phyloP scores from a whole-genome alignment of 1,139 yeast species.

The Meyerozyma athensensis region DNA sequence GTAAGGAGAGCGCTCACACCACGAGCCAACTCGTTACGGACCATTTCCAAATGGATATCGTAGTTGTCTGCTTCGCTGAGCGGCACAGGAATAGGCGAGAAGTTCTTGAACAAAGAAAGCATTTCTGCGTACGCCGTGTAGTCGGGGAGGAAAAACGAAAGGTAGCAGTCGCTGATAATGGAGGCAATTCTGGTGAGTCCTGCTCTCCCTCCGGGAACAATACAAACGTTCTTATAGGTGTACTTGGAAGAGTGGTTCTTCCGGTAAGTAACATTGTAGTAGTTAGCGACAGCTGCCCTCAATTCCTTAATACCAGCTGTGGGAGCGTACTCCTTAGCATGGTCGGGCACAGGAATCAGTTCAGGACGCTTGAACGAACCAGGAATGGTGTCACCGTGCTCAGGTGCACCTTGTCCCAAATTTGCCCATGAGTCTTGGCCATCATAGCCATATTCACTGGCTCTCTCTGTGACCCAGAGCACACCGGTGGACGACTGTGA shows the following conservation, averaged over 20 bases:
- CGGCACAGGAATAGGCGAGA: conserved; percentile 66
- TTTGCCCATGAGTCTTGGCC: conserved; percentile 57
- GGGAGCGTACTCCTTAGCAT: conserved; percentile 58
- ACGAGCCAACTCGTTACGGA: conserved; percentile 51
- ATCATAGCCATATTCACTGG: conserved; percentile 54
- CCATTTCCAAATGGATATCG: conserved; percentile 53
- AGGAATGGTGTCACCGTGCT: conserved; percentile 57
- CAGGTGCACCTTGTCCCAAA: conserved; percentile 70
- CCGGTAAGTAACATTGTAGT: conserved; percentile 57
- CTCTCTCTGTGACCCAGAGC: conserved; percentile 66
- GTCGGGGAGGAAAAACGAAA: conserved; percentile 63
- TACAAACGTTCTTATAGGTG: conserved; percentile 61
- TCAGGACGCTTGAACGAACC: conserved; percentile 60
- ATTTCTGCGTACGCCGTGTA: conserved; percentile 72
- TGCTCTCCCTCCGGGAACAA: conserved; percentile 70
- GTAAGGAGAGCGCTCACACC: conserved; percentile 62
- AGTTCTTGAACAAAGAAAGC: conserved; percentile 62
- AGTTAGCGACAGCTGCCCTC: conserved; percentile 59
- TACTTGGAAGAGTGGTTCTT: conserved; percentile 47
- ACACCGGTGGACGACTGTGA: conserved; percentile 66
- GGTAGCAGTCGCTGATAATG: conserved; percentile 56
- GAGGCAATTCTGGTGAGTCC: conserved; percentile 67
- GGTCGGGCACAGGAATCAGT: conserved; percentile 46
- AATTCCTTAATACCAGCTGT: conserved; percentile 58
- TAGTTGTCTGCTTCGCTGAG: conserved; percentile 57